These are phyloP conservation scores for Penicillium aurantiogriseum DNA, from an alignment of 2,329 filamentous ascomycete genomes.

Conservation along the genomic window DNA sequence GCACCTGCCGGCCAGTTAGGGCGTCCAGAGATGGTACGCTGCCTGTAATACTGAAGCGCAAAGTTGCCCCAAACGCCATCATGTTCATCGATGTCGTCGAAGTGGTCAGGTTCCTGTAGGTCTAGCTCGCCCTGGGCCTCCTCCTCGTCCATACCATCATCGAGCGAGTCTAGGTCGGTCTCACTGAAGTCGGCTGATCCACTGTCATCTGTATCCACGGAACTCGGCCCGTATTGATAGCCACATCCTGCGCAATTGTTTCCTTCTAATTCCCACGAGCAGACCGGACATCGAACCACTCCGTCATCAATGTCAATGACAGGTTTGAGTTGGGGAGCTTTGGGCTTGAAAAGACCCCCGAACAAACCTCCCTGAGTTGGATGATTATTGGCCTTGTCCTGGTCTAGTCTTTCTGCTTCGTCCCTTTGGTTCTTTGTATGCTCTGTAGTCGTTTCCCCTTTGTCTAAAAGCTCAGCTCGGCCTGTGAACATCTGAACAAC, in stretches of 20 bases:
- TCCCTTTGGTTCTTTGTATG: constrained; percentile 58
- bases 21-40: neutral
- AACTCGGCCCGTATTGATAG: constrained; percentile 47
- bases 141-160: constrained; percentile 23
- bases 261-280: constrained; percentile 63
- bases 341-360: constrained; percentile 56
- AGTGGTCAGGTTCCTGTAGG: constrained; percentile 2
- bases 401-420: constrained; percentile 59
- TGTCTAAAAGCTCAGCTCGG: constrained; percentile 60
- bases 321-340: constrained; percentile 34
- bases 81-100: constrained; percentile 31
- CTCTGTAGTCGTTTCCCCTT: constrained; percentile 62
- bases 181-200: constrained; percentile 46
- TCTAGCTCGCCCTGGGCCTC: constrained; percentile 25
- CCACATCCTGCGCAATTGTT: constrained; percentile 55
- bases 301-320: constrained; percentile 59
- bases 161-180: constrained; percentile 38
- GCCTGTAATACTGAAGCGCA: neutral
- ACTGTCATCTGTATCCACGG: constrained; percentile 43
- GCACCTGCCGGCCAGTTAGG: neutral
- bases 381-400: constrained; percentile 57
- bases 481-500: constrained; percentile 63
- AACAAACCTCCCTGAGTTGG: constrained; percentile 58
- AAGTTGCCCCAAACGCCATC: constrained; percentile 15
- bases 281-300: constrained; percentile 61